Evolutionary conservation across 2,329 filamentous ascomycete species (phyloP).

Genomic region (Hymenoscyphus scutula): DNA sequence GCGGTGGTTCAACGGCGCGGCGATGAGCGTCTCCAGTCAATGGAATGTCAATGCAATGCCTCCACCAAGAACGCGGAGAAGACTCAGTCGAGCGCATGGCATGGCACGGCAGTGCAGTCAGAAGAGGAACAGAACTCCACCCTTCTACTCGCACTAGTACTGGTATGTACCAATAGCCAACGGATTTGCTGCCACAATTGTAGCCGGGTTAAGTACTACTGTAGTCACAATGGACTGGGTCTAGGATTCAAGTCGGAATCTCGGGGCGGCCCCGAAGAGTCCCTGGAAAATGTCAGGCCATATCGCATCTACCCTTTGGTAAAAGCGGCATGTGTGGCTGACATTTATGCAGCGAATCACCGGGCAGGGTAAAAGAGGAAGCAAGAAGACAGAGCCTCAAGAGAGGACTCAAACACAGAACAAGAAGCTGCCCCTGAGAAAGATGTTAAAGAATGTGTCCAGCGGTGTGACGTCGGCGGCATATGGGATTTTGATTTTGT

Average conservation of each 20-base stretch:
- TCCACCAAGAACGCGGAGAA: constrained; percentile 1
- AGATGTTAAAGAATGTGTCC: too few species aligned
- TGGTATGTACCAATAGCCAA: too few species aligned
- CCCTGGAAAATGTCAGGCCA: too few species aligned
- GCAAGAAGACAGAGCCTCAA: background rate
- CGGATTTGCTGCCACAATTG: background rate
- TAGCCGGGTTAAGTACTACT: too few species aligned
- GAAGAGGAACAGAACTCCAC: too few species aligned
- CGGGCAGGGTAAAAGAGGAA: background rate
- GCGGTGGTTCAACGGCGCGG: constrained; percentile 1
- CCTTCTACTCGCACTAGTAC: background rate
- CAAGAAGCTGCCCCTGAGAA: too few species aligned
- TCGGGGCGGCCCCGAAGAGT: background rate
- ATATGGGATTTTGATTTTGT: too few species aligned
- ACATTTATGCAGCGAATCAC: background rate
- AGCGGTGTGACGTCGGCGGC: too few species aligned
- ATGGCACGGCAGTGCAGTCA: too few species aligned
- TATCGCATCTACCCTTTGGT: background rate
- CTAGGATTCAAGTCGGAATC: background rate
- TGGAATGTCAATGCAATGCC: too few species aligned
- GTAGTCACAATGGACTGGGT: background rate
- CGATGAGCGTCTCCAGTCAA: too few species aligned
- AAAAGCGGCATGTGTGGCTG: constrained; percentile 13
- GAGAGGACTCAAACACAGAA: too few species aligned
- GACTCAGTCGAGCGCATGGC: background rate